Evolutionary conservation across 1,284 basidiomycete genomes (phyloP).

Genomic region (Exobasidium rhododendri): DNA sequence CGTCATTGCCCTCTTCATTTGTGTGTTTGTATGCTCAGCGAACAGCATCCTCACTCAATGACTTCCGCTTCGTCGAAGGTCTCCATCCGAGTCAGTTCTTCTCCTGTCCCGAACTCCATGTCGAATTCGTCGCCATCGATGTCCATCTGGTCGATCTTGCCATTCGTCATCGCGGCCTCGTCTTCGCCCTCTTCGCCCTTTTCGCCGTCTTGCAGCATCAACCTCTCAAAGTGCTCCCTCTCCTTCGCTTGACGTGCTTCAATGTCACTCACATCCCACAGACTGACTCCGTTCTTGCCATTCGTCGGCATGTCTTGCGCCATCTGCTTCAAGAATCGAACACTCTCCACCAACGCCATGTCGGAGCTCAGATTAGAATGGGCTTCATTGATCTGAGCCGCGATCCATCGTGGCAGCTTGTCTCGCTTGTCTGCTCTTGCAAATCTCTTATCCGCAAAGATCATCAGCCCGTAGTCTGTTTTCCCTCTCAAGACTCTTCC

Average conservation of each 20-base stretch:
- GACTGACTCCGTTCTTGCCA: conserved; percentile 76
- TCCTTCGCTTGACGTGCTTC: conserved; percentile 76
- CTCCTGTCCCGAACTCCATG: conserved; percentile 3
- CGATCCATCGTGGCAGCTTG: conserved; percentile 98
- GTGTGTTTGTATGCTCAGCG: background rate
- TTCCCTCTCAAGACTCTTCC: conserved; percentile 95
- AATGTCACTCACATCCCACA: conserved; percentile 88
- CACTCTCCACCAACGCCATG: conserved; percentile 93
- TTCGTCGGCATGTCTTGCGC: conserved; percentile 91
- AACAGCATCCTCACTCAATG: conserved; percentile 1
- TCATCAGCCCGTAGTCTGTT: conserved; percentile 99
- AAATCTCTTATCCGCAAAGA: conserved; percentile 98
- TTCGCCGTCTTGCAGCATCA: conserved; percentile 26
- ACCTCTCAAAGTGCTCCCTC: conserved; percentile 57
- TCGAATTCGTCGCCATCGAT: conserved; percentile 8
- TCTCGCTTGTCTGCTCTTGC: conserved; percentile 93
- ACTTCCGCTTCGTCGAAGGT: conserved; percentile 12
- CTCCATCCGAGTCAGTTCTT: background rate
- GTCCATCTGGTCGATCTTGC: conserved; percentile 3
- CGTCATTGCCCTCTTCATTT: background rate
- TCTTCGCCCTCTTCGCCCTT: background rate
- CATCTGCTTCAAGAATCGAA: conserved; percentile 94
- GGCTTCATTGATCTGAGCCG: conserved; percentile 90
- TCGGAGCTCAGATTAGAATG: conserved; percentile 96
- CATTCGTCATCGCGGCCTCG: background rate